Conservation (phyloP, 495 filamentous ascomycete genomes). For the Talaromyces borbonicus region DNA sequence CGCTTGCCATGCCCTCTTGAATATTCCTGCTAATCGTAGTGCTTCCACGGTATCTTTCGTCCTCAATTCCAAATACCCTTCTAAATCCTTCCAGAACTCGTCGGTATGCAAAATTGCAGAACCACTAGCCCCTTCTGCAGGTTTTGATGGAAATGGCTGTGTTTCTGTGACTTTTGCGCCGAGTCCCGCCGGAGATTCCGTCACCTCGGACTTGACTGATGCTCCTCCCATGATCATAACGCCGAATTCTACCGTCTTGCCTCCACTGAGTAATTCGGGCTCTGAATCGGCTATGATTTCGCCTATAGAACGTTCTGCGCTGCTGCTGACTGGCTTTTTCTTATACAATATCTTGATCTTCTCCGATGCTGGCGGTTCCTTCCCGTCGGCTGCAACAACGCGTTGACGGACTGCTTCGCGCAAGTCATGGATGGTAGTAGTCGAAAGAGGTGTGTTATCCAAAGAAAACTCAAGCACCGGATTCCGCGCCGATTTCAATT, state of each 20-base stretch:
- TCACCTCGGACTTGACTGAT: constrained; percentile 19
- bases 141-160: constrained; percentile 25
- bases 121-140: constrained; percentile 47
- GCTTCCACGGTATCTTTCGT: constrained; percentile 62
- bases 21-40: constrained; percentile 51
- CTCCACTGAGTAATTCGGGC: constrained; percentile 25
- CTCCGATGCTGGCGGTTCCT: constrained; percentile 33
- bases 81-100: constrained; percentile 83
- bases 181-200: constrained; percentile 20
- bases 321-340: constrained; percentile 71
- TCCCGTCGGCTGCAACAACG: constrained; percentile 17
- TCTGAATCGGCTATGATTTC: constrained; percentile 47
- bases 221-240: constrained; percentile 80
- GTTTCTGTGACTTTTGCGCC: constrained; percentile 17
- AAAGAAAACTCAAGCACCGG: constrained; percentile 55
- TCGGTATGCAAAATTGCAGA: constrained; percentile 52
- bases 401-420: constrained; percentile 51
- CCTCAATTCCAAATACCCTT: constrained; percentile 67
- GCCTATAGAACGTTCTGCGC: constrained; percentile 44
- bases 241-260: constrained; percentile 54
- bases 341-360: constrained; percentile 77
- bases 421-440: constrained; percentile 63
- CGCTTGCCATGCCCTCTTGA: constrained; percentile 57
- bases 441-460: constrained; percentile 42
- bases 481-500: constrained; percentile 67